These are phyloP conservation scores for Ananas comosus DNA, from an alignment of 176 grass and related monocot genomes.

Conservation along the genomic window DNA sequence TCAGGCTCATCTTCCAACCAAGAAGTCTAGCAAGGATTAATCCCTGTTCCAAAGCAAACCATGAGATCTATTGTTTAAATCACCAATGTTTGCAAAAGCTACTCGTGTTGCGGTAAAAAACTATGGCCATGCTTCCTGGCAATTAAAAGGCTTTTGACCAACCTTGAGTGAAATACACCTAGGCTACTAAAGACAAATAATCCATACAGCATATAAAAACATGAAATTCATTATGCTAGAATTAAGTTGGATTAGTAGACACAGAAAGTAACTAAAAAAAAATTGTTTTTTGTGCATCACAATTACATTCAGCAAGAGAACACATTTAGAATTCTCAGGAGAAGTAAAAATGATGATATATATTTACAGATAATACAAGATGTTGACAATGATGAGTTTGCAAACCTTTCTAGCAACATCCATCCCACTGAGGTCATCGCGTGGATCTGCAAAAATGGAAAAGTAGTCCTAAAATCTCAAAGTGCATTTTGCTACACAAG, in stretches of 20 bases:
- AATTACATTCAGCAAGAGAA: background rate
- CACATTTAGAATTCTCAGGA: background rate
- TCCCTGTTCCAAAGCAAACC: slow-evolving; percentile 36
- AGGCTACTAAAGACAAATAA: background rate
- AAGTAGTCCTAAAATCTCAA: background rate
- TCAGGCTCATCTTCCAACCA: slow-evolving; percentile 57
- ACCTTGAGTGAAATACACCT: background rate
- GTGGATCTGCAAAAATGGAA: slow-evolving; percentile 59
- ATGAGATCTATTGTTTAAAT: background rate
- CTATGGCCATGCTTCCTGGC: background rate
- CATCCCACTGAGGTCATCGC: slow-evolving; percentile 89
- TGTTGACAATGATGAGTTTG: background rate
- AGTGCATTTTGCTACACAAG: background rate
- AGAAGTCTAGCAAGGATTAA: slow-evolving; percentile 84
- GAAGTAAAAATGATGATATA: background rate
- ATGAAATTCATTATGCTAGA: background rate
- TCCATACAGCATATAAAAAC: background rate
- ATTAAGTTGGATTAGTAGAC: background rate
- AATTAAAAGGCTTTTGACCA: background rate
- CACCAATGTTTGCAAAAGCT: background rate
- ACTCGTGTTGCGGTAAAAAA: background rate
- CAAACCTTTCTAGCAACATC: slow-evolving; percentile 93
- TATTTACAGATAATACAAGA: background rate
- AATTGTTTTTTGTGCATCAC: too few species aligned
- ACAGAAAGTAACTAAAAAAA: background rate